Conservation (phyloP, 768 basidiomycete genomes). For the Pleurotus platypus region DNA sequence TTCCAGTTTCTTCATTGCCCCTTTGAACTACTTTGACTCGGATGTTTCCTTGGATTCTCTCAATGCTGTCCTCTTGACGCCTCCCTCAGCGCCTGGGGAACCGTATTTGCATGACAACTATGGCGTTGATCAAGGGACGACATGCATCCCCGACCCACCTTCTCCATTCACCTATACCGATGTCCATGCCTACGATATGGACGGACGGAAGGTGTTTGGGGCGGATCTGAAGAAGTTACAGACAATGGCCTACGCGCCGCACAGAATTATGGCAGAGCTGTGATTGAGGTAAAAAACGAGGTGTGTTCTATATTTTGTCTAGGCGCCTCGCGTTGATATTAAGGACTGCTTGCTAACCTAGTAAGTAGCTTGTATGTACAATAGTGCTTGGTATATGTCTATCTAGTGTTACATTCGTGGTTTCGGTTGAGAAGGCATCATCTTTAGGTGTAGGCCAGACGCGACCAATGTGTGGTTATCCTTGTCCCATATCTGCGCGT, state of each 20-base stretch:
- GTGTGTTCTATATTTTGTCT: not conserved
- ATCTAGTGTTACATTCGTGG: not conserved
- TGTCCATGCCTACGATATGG: not conserved
- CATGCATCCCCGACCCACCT: slow-evolving; percentile 20
- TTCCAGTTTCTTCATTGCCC: slow-evolving; percentile 51
- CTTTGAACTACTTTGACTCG: slow-evolving; percentile 63
- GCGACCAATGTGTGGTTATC: slow-evolving; percentile 35
- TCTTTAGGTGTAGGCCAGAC: slow-evolving; percentile 37
- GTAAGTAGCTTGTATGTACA: not conserved
- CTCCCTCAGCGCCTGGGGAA: slow-evolving; percentile 32
- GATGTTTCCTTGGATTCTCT: slow-evolving; percentile 57
- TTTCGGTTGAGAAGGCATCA: slow-evolving; percentile 25
- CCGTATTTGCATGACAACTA: slow-evolving; percentile 47
- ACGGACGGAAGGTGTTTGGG: not conserved
- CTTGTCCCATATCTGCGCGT: slow-evolving; percentile 36
- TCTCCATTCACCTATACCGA: slow-evolving; percentile 15
- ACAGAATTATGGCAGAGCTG: slow-evolving; percentile 2
- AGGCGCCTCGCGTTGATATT: not conserved
- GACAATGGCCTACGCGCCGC: slow-evolving; percentile 2
- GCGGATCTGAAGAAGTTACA: not conserved
- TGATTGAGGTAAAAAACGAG: not conserved
- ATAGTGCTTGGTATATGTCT: not conserved
- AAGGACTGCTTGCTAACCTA: not conserved
- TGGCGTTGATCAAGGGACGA: slow-evolving; percentile 37
- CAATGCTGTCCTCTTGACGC: slow-evolving; percentile 47